Evolutionary conservation across 2,329 filamentous ascomycete species (phyloP).

Genomic region (Elsinoe batatas): DNA sequence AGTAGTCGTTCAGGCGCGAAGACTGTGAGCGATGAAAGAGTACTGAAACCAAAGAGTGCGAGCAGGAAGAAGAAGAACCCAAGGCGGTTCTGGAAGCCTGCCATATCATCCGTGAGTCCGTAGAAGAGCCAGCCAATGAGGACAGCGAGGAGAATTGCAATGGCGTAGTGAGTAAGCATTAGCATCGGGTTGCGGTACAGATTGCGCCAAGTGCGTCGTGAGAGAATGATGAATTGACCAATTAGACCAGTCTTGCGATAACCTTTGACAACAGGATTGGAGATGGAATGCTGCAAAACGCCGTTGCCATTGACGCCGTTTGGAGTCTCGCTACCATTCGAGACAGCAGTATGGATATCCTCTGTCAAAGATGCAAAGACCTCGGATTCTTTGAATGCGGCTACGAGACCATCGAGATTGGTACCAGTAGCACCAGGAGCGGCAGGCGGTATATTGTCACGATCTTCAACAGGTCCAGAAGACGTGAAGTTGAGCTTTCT

Average conservation of each 20-base stretch:
- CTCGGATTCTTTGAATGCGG: conserved; percentile 65
- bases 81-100: conserved; percentile 93
- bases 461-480: conserved; percentile 50
- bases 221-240: conserved; percentile 81
- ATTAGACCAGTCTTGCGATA: conserved; percentile 72
- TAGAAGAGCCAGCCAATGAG: conserved; percentile 95
- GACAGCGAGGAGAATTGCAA: conserved; percentile 86
- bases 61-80: conserved; percentile 97
- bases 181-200: conserved; percentile 95
- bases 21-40: conserved; percentile 82
- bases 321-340: conserved; percentile 41
- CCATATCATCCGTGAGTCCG: conserved; percentile 87
- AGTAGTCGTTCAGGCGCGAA: conserved; percentile 85
- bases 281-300: conserved; percentile 32
- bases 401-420: conserved; percentile 72
- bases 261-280: conserved; percentile 50
- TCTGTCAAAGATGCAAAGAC: conserved; percentile 65
- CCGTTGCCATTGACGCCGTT: conserved; percentile 41
- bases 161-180: conserved; percentile 97
- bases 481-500: conserved; percentile 38
- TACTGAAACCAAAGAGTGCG: conserved; percentile 93
- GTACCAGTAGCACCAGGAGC: conserved; percentile 52
- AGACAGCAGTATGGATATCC: conserved; percentile 65
- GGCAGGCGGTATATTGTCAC: conserved; percentile 49
- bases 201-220: conserved; percentile 88